Base-by-base conservation (phyloP, 2,329 filamentous ascomycete species). In the Metarhizium anisopliae region DNA sequence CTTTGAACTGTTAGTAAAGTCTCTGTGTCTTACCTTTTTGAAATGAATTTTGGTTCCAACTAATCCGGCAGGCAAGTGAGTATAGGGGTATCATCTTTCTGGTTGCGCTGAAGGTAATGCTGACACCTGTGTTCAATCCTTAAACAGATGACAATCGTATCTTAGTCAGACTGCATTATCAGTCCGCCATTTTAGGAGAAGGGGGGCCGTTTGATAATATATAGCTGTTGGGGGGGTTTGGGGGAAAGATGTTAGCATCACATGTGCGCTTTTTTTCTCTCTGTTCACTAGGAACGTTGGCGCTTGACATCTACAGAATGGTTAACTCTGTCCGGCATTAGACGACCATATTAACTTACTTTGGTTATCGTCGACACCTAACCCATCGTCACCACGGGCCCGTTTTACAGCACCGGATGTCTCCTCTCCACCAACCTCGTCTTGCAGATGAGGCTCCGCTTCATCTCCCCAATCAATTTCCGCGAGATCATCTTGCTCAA, bases 391-490 rank as follows among this genome's bases (percentile, higher is more conserved):
- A 30, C 42, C 29, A 4, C 61, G 61, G 29, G 56, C 52, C 54
- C 61, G 53, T 58, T 62, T 62, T 18, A 52, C 36, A 20, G 55
- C 43, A 18, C 20, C 50, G 42, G 47, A 30, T 16, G 58, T 51
- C 30, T 54, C 20, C 6, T 58, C 57, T 29, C 25, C 51, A 38
- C 14, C 55, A 18, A 43, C 43, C 8, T 35, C 55, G 38, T 56
- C 47, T 7, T 16, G 20, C 45, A 49, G 20, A 29, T 45, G 38
- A 7, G 36, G 47, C 13, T 56, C 59, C 32, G 40, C n/a, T 5
- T 60, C 60, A 30, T 61, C 57, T 52, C 56, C 51, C 61, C 61
- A 62, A 40, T 62, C 60, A 32, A 62, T 62, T n/a, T 59, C 55
- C 18, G 43, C 52, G 47, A 53, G 20, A 16, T 49, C 56, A 32